Evolutionary conservation across 2,329 filamentous ascomycete species (phyloP).

Genomic region (Cladosporium halotolerans): DNA sequence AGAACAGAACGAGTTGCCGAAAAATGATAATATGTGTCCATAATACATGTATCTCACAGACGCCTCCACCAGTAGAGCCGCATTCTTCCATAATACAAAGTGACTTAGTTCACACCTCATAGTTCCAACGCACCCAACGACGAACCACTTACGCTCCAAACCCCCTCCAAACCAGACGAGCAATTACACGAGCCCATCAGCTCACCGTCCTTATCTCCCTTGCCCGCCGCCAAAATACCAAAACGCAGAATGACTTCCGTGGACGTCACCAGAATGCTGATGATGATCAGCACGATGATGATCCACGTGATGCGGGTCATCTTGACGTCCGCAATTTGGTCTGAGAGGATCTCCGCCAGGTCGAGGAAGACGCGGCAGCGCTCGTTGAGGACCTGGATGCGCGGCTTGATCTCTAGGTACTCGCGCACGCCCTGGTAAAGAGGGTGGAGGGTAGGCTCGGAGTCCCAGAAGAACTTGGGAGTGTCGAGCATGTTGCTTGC

Average conservation of each 20-base stretch:
- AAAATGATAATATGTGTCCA: too few species aligned
- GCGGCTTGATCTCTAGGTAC: constrained; percentile 93
- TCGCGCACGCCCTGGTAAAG: constrained; percentile 92
- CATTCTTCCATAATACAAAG: too few species aligned
- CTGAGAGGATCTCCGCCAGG: constrained; percentile 87
- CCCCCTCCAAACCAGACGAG: constrained; percentile 1
- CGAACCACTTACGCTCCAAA: background rate
- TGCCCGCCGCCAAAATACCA: constrained; percentile 52
- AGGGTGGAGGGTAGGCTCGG: constrained; percentile 88
- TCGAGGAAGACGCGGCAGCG: constrained; percentile 94
- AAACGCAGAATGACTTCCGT: constrained; percentile 86
- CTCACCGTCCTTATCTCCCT: background rate
- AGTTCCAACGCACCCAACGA: background rate
- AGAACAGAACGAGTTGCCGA: too few species aligned
- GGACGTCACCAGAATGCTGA: constrained; percentile 86
- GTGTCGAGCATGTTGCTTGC: constrained; percentile 94
- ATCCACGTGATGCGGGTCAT: constrained; percentile 98
- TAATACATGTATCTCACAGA: too few species aligned
- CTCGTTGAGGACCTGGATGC: constrained; percentile 95
- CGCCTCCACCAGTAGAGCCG: too few species aligned
- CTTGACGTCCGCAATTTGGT: constrained; percentile 86
- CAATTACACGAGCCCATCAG: constrained; percentile 4
- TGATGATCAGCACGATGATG: constrained; percentile 84
- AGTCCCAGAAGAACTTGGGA: constrained; percentile 98
- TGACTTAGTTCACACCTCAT: background rate